Percentiles rank a stretch among this genome's conserved stretches.
Evolutionary conservation across 169 alveolate genomes (phyloP).

Genomic region (Babesia caballi): DNA sequence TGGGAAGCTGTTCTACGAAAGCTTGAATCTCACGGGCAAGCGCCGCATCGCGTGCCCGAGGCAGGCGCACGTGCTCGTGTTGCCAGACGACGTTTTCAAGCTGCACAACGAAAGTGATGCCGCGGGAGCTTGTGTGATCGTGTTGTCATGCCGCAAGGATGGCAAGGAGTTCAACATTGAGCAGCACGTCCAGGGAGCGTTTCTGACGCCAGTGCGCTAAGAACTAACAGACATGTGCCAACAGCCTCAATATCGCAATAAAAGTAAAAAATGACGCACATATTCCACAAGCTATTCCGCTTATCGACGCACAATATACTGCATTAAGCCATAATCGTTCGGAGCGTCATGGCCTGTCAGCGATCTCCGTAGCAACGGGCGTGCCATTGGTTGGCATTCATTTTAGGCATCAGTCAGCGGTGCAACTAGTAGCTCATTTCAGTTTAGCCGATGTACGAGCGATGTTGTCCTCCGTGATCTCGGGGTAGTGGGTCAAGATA

Average conservation of each 20-base stretch:
- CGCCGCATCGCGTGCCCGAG: constrained; percentile 21
- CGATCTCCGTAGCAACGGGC: too few relatives aligned
- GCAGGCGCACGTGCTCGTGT: constrained; percentile 44
- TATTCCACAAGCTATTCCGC: too few relatives aligned
- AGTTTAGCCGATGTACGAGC: constrained; percentile 65
- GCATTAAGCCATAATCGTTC: too few relatives aligned
- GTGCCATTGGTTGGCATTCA: too few relatives aligned
- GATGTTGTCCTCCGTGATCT: constrained; percentile 68
- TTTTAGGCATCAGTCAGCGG: too few relatives aligned
- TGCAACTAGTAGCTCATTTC: constrained; percentile 35
- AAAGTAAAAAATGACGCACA: too few relatives aligned
- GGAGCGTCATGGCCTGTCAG: too few relatives aligned
- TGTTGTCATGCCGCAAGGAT: constrained; percentile 35
- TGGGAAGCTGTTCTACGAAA: constrained; percentile 44
- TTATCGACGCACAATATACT: too few relatives aligned
- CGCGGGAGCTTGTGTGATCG: constrained; percentile 28
- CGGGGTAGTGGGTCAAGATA: constrained; percentile 69
- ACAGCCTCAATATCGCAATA: neutral
- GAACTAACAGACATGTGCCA: neutral
- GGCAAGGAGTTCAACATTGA: constrained; percentile 43
- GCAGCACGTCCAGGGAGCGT: constrained; percentile 34
- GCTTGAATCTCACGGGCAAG: constrained; percentile 28
- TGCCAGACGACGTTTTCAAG: constrained; percentile 58
- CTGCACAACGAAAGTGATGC: constrained; percentile 45
- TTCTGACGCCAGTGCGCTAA: constrained; percentile 1